These are phyloP conservation scores for Lasiodiplodia theobromae DNA, from an alignment of 2,329 filamentous ascomycete genomes.

Conservation along the genomic window DNA sequence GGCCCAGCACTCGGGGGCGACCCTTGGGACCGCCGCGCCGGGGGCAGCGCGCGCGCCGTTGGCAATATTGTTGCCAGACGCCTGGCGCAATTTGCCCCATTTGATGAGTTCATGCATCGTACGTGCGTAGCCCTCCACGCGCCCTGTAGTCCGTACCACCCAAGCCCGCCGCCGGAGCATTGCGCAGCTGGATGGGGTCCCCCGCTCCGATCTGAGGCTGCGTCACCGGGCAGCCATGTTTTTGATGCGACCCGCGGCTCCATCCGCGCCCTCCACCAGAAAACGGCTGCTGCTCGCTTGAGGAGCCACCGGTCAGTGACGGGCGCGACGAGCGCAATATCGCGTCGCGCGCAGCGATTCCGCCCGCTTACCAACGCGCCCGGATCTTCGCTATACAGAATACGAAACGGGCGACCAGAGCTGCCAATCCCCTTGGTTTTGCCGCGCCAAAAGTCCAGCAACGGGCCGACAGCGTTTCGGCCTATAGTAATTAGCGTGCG, in stretches of 20 bases:
- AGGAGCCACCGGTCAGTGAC: neutral
- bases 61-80: conserved; percentile 22
- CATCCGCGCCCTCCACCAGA: neutral
- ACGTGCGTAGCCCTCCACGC: conserved; percentile 22
- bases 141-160: conserved; percentile 5
- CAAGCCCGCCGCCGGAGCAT: neutral
- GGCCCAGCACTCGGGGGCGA: conserved; percentile 9
- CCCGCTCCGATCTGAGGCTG: conserved; percentile 7
- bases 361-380: conserved; percentile 7
- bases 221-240: neutral
- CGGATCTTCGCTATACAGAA: conserved; percentile 10
- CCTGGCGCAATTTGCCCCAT: conserved; percentile 23
- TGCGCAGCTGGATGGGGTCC: neutral
- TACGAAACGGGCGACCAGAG: neutral
- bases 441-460: conserved; percentile 12
- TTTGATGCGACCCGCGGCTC: conserved; percentile 1
- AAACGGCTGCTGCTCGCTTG: neutral
- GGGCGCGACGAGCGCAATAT: conserved; percentile 22
- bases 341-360: neutral
- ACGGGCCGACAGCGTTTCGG: conserved; percentile 22
- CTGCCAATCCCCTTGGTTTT: conserved; percentile 17
- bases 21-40: conserved; percentile 9
- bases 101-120: conserved; percentile 28
- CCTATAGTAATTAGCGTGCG: conserved; percentile 17
- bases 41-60: conserved; percentile 20